Conservation (phyloP, 208 protist genomes). For the Leishmania martiniquensis region DNA sequence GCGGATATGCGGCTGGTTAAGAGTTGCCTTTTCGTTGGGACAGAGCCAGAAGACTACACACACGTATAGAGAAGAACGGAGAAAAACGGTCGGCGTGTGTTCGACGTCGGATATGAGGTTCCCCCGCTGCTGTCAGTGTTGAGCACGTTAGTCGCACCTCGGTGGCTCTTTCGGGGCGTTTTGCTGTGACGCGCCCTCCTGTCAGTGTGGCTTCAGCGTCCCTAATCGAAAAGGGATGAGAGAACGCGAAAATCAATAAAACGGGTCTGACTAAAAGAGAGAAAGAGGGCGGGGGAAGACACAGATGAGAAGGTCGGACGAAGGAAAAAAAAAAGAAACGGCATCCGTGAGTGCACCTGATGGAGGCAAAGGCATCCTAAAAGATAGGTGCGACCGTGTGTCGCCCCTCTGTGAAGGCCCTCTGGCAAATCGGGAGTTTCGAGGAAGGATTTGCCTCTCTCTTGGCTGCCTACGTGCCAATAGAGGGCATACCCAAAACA, state of each 20-base stretch:
- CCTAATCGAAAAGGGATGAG: not conserved
- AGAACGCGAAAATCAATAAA: too few relatives aligned
- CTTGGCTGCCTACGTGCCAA: not conserved
- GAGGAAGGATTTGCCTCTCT: not conserved
- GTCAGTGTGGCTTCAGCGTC: not conserved
- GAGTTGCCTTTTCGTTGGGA: not conserved
- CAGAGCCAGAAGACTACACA: not conserved
- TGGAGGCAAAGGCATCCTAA: not conserved
- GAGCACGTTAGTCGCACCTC: not conserved
- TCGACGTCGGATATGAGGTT: not conserved
- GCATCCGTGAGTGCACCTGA: not conserved
- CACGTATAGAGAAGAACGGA: not conserved
- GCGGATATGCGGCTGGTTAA: not conserved
- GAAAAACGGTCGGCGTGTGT: not conserved
- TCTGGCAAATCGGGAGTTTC: not conserved
- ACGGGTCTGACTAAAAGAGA: not conserved
- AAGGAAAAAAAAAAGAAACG: not conserved
- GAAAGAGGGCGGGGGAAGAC: not conserved
- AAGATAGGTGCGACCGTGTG: not conserved
- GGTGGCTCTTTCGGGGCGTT: not conserved
- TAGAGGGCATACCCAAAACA: not conserved
- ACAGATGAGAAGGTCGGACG: not conserved
- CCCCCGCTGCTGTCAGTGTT: not conserved
- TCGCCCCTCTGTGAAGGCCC: not conserved
- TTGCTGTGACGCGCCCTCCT: not conserved